Evolutionary conservation across 2,329 filamentous ascomycete species (phyloP), one percentile per base, ranked within the genome.

Genomic region (Teratosphaeria epicoccoides): DNA sequence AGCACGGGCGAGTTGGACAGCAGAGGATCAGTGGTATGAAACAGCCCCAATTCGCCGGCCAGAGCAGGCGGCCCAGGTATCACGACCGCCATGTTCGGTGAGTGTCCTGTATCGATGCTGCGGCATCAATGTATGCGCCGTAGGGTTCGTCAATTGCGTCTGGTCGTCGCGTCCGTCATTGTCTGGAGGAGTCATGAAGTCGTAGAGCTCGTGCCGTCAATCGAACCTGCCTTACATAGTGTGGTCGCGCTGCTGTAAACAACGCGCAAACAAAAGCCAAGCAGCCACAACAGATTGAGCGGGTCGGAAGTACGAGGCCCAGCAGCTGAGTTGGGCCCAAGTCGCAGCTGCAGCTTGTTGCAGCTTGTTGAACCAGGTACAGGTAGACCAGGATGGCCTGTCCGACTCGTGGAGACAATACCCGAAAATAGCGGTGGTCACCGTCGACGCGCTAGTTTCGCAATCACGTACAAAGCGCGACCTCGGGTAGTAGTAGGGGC

Each of bases 21-120:
- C 59, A 90, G 75, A 55, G 88, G 82, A 71, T 98, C 93, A 68
- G 83, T 85, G 61, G 88, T 83, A 72, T 94, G 85, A 77, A 94
- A 97, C 64, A 96, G 86, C 66, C 81, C 83, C 69, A 96, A 80
- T 69, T 91, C 86, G 68, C 86, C 78, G 69, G 87, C 84, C 69
- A 95, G 78, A 65, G 82, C 74, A 51, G 78, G 82, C 74, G 89
- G 80, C 71, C 88, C 84, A 60, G 84, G 82, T 63, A 81, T 85
- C 69, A 91, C 80, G 73, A 85, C 82, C 75, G 91, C 87, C 89
- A 95, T 95, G 73, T 72, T 43, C 17, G 33, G 20, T 20, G 33
- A 17, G 17, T 1, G n/a, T 40, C n/a, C 33, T 7, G 33, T 40
- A 40, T n/a, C 33, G n/a, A 40, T 40, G 33, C 33, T 17, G 33